These are phyloP conservation scores for Candida sithepensis DNA, from an alignment of 805 yeast genomes.

Conservation along the genomic window DNA sequence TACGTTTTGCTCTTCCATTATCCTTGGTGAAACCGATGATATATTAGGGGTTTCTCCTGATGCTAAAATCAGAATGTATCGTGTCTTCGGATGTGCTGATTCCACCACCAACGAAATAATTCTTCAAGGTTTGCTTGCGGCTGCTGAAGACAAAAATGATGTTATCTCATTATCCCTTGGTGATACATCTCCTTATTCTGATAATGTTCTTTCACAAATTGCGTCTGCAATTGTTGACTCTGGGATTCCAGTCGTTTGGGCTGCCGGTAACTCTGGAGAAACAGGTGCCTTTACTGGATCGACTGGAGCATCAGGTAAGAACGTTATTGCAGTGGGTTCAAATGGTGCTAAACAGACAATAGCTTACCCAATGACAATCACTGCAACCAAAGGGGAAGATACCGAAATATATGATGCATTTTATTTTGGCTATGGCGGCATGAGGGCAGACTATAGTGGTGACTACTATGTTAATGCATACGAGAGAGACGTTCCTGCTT, in stretches of 20 bases:
- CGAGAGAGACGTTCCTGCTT: background rate
- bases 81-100: constrained; percentile 17
- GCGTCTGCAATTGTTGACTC: constrained; percentile 12
- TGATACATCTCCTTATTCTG: constrained; percentile 10
- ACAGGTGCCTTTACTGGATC: constrained; percentile 10
- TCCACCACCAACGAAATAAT: constrained; percentile 15
- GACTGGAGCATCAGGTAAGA: constrained; percentile 6
- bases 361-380: constrained; percentile 7
- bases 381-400: constrained; percentile 5
- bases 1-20: constrained; percentile 22
- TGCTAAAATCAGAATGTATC: constrained; percentile 15
- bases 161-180: constrained; percentile 19
- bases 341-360: constrained; percentile 6
- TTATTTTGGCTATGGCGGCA: background rate
- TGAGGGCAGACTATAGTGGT: background rate
- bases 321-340: constrained; percentile 12
- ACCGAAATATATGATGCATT: background rate
- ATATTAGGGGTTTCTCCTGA: constrained; percentile 18
- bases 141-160: constrained; percentile 10
- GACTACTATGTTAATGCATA: background rate
- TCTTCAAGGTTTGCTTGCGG: constrained; percentile 6
- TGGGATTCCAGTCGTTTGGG: constrained; percentile 13
- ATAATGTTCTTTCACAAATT: constrained; percentile 10
- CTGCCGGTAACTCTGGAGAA: constrained; percentile 16
- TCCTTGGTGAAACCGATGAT: constrained; percentile 15